phyloP scores from a whole-genome alignment of 208 protist species.

The Leishmania guyanensis region DNA sequence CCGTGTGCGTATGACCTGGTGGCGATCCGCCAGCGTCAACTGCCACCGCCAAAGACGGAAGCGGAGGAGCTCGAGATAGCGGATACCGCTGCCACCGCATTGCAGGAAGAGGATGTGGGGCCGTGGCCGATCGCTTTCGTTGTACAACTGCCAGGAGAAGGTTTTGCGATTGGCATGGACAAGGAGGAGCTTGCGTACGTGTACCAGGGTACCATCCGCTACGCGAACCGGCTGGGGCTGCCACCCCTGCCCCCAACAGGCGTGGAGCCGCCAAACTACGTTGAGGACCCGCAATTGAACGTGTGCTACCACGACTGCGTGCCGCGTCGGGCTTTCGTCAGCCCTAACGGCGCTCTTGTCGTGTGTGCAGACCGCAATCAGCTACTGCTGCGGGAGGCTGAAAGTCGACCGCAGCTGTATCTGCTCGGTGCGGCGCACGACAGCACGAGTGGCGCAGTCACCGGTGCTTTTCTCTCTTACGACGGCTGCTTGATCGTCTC shows the following conservation, averaged over 20 bases:
- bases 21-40: conserved; percentile 73
- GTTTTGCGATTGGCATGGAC: conserved; percentile 57
- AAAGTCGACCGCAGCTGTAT: conserved; percentile 18
- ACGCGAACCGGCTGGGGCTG: conserved; percentile 50
- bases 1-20: conserved; percentile 61
- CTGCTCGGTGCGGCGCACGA: conserved; percentile 79
- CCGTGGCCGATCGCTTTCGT: conserved; percentile 75
- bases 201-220: conserved; percentile 68
- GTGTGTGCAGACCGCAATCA: conserved; percentile 46
- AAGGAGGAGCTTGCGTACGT: conserved; percentile 77
- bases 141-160: conserved; percentile 35
- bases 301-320: conserved; percentile 75
- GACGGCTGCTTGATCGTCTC: conserved; percentile 90
- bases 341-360: conserved; percentile 41
- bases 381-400: conserved; percentile 19
- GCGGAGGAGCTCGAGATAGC: conserved; percentile 69
- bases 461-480: conserved; percentile 71
- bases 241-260: conserved; percentile 87
- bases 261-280: conserved; percentile 81
- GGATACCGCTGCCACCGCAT: conserved; percentile 43
- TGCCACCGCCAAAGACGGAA: conserved; percentile 53
- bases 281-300: conserved; percentile 90
- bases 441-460: conserved; percentile 57
- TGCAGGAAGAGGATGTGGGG: conserved; percentile 81
- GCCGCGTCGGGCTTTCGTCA: conserved; percentile 43